Evolutionary conservation across 306 rosid species (phyloP), one percentile per base, ranked within the genome.

Genomic region (Cucurbita moschata): DNA sequence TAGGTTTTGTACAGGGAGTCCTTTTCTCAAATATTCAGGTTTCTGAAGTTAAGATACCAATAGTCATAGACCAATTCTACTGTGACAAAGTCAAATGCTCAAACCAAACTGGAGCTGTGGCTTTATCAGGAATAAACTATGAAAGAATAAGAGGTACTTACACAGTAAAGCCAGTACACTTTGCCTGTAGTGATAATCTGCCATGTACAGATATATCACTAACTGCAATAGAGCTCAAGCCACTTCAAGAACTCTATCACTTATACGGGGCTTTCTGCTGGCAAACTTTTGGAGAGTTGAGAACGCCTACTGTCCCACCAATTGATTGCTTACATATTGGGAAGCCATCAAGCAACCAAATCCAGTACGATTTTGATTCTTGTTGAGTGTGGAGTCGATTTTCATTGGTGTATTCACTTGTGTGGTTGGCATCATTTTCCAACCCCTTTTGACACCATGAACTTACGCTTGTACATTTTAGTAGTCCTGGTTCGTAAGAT

Each of bases 1-100:
- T 89, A 67, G 97, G 99, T 12, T 88, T 92, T 12, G 99, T 89
- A 72, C 95, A 89, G 61, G 97, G 92, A 79, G 88, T 94, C 15
- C 76, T 82, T 67, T 94, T 94, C 82, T 94, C 99, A 74, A 91
- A 94, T 79, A 89, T 94, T 65, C 95, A 89, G 83, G 82, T 94
- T 43, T 85, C 86, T 0, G 96, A 94, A 80, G 99, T 94, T 77
- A 87, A 91, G 78, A 81, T 91, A 53, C 99, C 99, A 38, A 91
- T 94, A 23, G 89, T 94, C 76, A 94, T 94, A 4, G 99, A 94
- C 76, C 99, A 94, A 81, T 94, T 86, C 80, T 94, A 94, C 78
- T 94, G 99, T 62, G 99, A 94, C 62, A 94, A 87, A 85, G 81
- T 87, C 55, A 75, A 13, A 35, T 94, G 99, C 88, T 66, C 18